Evolutionary conservation across 2,329 filamentous ascomycete genomes (phyloP).

Genomic region (Pestalotiopsis sp.): DNA sequence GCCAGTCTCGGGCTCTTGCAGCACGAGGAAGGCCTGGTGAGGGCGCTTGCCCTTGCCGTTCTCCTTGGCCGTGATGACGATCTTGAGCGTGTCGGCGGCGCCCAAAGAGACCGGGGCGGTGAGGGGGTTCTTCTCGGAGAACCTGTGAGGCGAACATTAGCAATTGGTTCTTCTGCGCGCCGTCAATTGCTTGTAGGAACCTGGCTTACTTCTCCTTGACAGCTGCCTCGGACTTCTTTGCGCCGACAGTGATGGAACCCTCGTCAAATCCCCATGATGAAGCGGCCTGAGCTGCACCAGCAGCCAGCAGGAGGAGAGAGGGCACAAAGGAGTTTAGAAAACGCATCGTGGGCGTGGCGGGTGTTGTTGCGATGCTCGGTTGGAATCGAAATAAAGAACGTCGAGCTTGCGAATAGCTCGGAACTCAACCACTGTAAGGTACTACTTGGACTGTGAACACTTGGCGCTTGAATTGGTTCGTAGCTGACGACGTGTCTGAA

Average conservation of each 20-base stretch:
- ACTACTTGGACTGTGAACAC: conserved; percentile 3
- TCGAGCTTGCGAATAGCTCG: conserved; percentile 7
- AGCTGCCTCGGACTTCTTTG: conserved; percentile 64
- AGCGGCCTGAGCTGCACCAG: conserved; percentile 53
- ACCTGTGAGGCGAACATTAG: conserved; percentile 42
- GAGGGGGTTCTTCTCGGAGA: conserved; percentile 62
- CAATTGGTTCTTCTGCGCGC: background rate
- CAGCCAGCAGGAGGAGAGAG: conserved; percentile 48
- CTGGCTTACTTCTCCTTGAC: conserved; percentile 68
- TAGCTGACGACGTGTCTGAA: conserved; percentile 2
- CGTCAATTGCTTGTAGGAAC: background rate
- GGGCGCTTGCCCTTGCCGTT: conserved; percentile 78
- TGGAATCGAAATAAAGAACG: background rate
- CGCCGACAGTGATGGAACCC: conserved; percentile 65
- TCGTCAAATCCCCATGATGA: conserved; percentile 76
- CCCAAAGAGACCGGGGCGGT: conserved; percentile 67
- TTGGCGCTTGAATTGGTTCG: conserved; percentile 7
- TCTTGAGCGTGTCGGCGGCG: conserved; percentile 74
- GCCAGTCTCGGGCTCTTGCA: conserved; percentile 74
- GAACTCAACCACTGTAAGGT: conserved; percentile 1
- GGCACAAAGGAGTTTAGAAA: conserved; percentile 42
- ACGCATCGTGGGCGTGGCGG: conserved; percentile 37
- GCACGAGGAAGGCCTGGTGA: conserved; percentile 89
- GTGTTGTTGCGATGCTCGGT: conserved; percentile 9
- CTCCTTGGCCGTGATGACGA: conserved; percentile 81